phyloP scores from a whole-genome alignment of 2,329 filamentous ascomycete species.

The Aureobasidium vineae region DNA sequence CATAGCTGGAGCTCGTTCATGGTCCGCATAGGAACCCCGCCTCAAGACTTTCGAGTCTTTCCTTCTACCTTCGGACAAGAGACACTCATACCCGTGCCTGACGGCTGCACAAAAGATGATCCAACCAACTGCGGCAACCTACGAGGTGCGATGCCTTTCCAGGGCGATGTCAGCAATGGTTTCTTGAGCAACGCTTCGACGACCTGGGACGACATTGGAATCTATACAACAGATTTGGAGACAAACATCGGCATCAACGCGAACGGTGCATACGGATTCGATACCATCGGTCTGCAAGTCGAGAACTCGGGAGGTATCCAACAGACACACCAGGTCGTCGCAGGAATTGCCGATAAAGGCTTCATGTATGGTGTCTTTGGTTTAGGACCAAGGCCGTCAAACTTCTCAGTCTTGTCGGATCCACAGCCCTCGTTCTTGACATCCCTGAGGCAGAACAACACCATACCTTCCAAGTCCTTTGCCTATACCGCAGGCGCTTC shows the following conservation, averaged over 20 bases:
- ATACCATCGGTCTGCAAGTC: slow-evolving; percentile 38
- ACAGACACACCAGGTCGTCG: slow-evolving; percentile 40
- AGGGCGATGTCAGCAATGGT: slow-evolving; percentile 32
- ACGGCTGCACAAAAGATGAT: slow-evolving; percentile 37
- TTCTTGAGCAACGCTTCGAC: slow-evolving; percentile 37
- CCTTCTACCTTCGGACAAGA: slow-evolving; percentile 39
- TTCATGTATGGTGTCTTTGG: slow-evolving; percentile 44
- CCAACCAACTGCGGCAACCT: slow-evolving; percentile 34
- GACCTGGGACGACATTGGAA: slow-evolving; percentile 38
- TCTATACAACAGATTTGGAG: slow-evolving; percentile 37
- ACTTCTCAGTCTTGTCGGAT: slow-evolving; percentile 42
- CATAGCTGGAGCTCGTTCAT: slow-evolving; percentile 30
- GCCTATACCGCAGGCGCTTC: slow-evolving; percentile 45
- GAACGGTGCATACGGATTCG: slow-evolving; percentile 40
- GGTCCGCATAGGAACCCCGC: slow-evolving; percentile 29
- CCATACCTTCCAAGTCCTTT: slow-evolving; percentile 42
- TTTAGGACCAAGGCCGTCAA: slow-evolving; percentile 40
- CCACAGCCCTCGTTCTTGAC: slow-evolving; percentile 37
- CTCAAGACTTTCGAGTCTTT: slow-evolving; percentile 29
- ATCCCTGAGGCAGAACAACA: slow-evolving; percentile 35
- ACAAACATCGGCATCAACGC: slow-evolving; percentile 35
- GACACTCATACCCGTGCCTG: slow-evolving; percentile 38
- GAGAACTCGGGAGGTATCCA: slow-evolving; percentile 30
- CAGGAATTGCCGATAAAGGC: slow-evolving; percentile 38
- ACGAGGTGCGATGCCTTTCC: slow-evolving; percentile 36